A percentile compares a stretch with the other conserved stretches of the same genome.
Conservation (phyloP, 768 basidiomycete species). For the Phaeotremella fagi region DNA sequence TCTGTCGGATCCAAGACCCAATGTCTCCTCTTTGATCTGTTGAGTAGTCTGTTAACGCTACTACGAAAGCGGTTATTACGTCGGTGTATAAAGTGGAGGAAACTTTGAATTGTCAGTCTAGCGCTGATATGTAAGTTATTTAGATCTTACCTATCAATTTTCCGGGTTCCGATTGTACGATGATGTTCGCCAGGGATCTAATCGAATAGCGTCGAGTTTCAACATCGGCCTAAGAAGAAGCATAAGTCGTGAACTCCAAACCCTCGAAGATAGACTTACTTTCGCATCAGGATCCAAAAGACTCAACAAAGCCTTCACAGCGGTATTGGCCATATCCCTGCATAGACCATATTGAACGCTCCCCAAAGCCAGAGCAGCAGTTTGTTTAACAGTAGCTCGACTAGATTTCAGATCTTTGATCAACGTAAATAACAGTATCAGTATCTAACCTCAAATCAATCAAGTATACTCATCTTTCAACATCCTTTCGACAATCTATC, state of each 20-base stretch:
- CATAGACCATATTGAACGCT: constrained; percentile 17
- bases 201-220: constrained; percentile 39
- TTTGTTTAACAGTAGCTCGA: constrained; percentile 29
- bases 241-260: background rate
- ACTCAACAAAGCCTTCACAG: constrained; percentile 21
- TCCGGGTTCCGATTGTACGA: background rate
- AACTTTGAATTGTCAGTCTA: too few species aligned
- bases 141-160: too few species aligned
- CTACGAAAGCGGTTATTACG: constrained; percentile 54
- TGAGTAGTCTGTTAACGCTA: constrained; percentile 83
- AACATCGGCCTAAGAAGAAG: constrained; percentile 31
- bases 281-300: constrained; percentile 26
- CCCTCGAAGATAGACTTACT: constrained; percentile 7
- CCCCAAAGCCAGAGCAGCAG: constrained; percentile 35
- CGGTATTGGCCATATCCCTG: constrained; percentile 1
- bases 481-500: constrained; percentile 59
- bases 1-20: constrained; percentile 88
- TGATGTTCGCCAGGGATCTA: constrained; percentile 25
- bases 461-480: constrained; percentile 65
- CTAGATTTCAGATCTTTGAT: constrained; percentile 27
- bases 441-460: background rate
- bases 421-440: constrained; percentile 11
- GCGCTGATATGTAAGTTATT: too few species aligned
- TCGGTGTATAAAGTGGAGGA: too few species aligned
- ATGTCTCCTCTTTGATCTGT: constrained; percentile 93